These are phyloP conservation scores for Lentinula novae-zelandiae DNA, from an alignment of 1,284 basidiomycete species.

Conservation along the genomic window DNA sequence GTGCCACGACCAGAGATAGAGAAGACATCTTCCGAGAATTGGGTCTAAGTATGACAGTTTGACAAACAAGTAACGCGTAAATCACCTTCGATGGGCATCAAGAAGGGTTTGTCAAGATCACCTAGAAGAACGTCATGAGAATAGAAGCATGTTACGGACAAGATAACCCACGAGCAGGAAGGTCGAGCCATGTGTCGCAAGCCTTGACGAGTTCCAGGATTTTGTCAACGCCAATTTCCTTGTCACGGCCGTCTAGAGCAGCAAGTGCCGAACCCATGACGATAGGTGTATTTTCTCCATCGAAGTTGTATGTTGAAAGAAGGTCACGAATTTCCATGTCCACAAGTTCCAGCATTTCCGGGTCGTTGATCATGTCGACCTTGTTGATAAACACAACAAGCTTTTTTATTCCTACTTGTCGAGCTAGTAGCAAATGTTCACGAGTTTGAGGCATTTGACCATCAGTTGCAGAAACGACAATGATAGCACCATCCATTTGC, in stretches of 20 bases:
- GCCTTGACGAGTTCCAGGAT: slow-evolving; percentile 84
- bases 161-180: slow-evolving; percentile 76
- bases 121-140: slow-evolving; percentile 37
- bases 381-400: slow-evolving; percentile 99
- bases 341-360: slow-evolving; percentile 98
- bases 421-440: slow-evolving; percentile 95
- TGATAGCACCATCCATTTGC: slow-evolving; percentile 98
- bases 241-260: slow-evolving; percentile 84
- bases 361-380: slow-evolving; percentile 94
- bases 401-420: slow-evolving; percentile 98
- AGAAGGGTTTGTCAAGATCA: slow-evolving; percentile 97
- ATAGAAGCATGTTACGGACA: neutral
- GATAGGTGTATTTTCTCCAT: slow-evolving; percentile 97
- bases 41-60: slow-evolving; percentile 4
- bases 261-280: slow-evolving; percentile 96
- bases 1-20: slow-evolving; percentile 99
- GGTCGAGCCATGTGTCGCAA: slow-evolving; percentile 94
- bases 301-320: slow-evolving; percentile 90
- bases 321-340: slow-evolving; percentile 99
- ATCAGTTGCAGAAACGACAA: slow-evolving; percentile 97
- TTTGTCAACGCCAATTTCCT: slow-evolving; percentile 79
- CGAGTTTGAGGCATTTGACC: slow-evolving; percentile 99
- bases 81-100: slow-evolving; percentile 88
- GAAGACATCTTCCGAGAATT: slow-evolving; percentile 73
- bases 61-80: neutral